A percentile compares a stretch with the other conserved stretches of the same genome.
phyloP scores from a whole-genome alignment of 2,329 filamentous ascomycete species.

The Emergomyces africanus region DNA sequence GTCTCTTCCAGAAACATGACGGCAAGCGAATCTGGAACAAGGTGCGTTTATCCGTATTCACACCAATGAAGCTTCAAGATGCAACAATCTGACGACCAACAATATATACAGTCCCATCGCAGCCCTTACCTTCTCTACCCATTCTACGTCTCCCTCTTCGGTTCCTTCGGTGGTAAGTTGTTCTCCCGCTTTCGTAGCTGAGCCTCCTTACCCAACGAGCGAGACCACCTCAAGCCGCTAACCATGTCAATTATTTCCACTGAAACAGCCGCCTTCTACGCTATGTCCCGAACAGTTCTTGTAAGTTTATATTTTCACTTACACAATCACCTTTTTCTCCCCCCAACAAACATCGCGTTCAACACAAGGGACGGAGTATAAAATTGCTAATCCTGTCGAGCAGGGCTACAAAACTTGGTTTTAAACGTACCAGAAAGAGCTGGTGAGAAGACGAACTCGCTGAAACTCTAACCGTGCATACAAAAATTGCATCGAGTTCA shows the following conservation, averaged over 20 bases:
- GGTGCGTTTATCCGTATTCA: constrained; percentile 35
- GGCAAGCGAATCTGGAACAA: constrained; percentile 55
- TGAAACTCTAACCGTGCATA: not conserved
- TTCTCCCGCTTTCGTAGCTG: not conserved
- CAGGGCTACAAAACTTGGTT: constrained; percentile 55
- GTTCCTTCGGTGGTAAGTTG: constrained; percentile 36
- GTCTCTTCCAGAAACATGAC: constrained; percentile 53
- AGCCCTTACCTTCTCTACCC: constrained; percentile 48
- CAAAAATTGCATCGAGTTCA: not conserved
- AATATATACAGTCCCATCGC: constrained; percentile 35
- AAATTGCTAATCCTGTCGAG: constrained; percentile 13
- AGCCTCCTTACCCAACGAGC: not conserved
- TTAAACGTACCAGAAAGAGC: constrained; percentile 9
- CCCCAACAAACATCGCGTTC: not conserved
- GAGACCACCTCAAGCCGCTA: constrained; percentile 4
- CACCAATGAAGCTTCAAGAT: not conserved
- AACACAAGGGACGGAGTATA: constrained; percentile 1
- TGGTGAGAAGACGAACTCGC: not conserved
- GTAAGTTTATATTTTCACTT: constrained; percentile 19
- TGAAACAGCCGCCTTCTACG: constrained; percentile 26
- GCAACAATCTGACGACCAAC: not conserved
- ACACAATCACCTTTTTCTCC: not conserved
- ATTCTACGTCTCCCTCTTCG: constrained; percentile 43
- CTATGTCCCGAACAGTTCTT: constrained; percentile 32
- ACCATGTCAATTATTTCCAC: not conserved